These are phyloP conservation scores for Solioccasus polychromus DNA, from an alignment of 768 basidiomycete genomes.

Conservation along the genomic window DNA sequence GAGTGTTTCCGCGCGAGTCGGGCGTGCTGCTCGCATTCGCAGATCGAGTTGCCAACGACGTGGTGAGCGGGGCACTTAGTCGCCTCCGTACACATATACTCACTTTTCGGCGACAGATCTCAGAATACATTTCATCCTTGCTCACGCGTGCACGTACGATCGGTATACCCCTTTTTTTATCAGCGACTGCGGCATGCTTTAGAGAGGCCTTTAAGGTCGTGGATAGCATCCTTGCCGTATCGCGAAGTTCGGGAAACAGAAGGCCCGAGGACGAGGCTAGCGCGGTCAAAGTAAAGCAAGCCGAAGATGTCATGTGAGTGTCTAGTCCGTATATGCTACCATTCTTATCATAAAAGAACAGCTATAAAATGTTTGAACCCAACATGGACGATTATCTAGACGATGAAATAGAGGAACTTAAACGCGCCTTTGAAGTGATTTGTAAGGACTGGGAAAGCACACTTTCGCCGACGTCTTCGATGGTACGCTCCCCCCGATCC, in stretches of 20 bases:
- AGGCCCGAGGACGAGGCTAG: slow-evolving; percentile 2
- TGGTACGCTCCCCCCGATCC: slow-evolving; percentile 34
- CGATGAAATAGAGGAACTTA: slow-evolving; percentile 85
- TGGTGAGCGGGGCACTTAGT: slow-evolving; percentile 47
- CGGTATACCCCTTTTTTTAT: slow-evolving; percentile 67
- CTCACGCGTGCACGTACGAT: slow-evolving; percentile 76
- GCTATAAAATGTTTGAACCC: slow-evolving; percentile 91
- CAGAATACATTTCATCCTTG: slow-evolving; percentile 81
- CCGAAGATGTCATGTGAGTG: slow-evolving; percentile 83
- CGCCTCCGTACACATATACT: background rate
- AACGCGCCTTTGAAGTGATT: slow-evolving; percentile 66
- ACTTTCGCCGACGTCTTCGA: slow-evolving; percentile 14
- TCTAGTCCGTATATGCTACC: background rate
- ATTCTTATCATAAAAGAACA: slow-evolving; percentile 30
- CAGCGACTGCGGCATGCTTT: slow-evolving; percentile 88
- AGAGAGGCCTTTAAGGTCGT: slow-evolving; percentile 86
- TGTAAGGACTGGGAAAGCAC: slow-evolving; percentile 80
- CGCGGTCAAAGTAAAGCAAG: slow-evolving; percentile 46
- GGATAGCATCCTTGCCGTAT: slow-evolving; percentile 65
- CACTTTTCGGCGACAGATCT: slow-evolving; percentile 47
- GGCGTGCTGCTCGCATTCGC: slow-evolving; percentile 79
- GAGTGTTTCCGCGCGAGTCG: slow-evolving; percentile 81
- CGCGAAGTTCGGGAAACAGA: slow-evolving; percentile 17
- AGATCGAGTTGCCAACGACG: slow-evolving; percentile 81
- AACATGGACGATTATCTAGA: slow-evolving; percentile 98